Evolutionary conservation across 1,284 basidiomycete genomes (phyloP).

Genomic region (Boletellus sp.): DNA sequence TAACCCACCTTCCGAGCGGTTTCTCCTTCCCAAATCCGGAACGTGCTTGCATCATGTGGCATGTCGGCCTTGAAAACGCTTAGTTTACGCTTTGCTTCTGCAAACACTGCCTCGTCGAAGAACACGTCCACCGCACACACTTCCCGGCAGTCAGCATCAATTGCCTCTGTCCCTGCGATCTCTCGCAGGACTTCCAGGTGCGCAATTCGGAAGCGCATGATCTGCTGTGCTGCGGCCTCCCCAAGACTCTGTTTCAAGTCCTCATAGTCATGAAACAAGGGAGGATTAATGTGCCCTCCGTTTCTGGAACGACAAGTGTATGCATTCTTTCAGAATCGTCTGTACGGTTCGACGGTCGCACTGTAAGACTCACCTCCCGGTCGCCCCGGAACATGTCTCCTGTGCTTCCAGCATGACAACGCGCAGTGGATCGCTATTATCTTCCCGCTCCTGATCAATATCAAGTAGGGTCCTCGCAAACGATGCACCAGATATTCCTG

Average conservation of each 20-base stretch:
- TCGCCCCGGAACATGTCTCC: conserved; percentile 49
- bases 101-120: conserved; percentile 38
- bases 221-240: conserved; percentile 43
- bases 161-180: conserved; percentile 43
- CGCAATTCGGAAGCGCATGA: conserved; percentile 57
- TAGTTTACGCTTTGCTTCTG: conserved; percentile 40
- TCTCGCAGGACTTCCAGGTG: conserved; percentile 52
- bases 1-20: conserved; percentile 35
- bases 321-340: background rate
- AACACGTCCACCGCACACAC: conserved; percentile 51
- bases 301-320: conserved; percentile 41
- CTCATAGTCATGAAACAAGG: conserved; percentile 57
- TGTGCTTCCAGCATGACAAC: conserved; percentile 50
- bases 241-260: conserved; percentile 50
- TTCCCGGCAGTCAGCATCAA: conserved; percentile 44
- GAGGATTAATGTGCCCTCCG: conserved; percentile 67
- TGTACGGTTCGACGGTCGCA: background rate
- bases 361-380: conserved; percentile 39
- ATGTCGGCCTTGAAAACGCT: conserved; percentile 41
- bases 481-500: conserved; percentile 48
- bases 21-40: conserved; percentile 35
- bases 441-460: conserved; percentile 18
- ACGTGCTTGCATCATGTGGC: conserved; percentile 40
- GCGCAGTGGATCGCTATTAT: conserved; percentile 21
- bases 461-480: conserved; percentile 41